These are phyloP conservation scores for Vitis cinerea DNA, from an alignment of 164 flowering plant species.

Conservation along the genomic window DNA sequence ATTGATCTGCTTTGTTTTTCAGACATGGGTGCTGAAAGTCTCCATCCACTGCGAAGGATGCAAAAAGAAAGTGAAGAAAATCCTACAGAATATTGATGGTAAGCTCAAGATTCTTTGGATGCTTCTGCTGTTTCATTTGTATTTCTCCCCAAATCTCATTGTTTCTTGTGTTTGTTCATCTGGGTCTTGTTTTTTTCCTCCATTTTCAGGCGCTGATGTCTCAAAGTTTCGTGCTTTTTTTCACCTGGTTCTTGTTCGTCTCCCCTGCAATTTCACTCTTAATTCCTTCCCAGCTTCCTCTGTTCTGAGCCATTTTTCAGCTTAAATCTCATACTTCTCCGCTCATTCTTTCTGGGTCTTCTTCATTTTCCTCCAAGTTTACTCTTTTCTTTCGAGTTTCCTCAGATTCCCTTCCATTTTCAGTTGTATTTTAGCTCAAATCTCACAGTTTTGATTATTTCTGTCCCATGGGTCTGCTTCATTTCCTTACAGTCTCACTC, in stretches of 20 bases:
- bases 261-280: neutral
- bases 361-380: neutral
- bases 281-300: neutral
- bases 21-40: constrained; percentile 59
- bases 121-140: neutral
- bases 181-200: neutral
- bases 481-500: neutral
- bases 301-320: neutral
- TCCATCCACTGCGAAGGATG: constrained; percentile 71
- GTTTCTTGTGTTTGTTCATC: neutral
- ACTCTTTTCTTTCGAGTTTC: neutral
- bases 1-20: constrained; percentile 10
- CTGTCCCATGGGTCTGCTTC: neutral
- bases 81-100: constrained; percentile 46
- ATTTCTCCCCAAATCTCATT: neutral
- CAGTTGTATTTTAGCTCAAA: neutral
- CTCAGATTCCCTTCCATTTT: neutral
- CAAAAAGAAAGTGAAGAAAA: constrained; percentile 56
- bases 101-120: neutral
- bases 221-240: neutral
- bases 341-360: constrained; percentile 1
- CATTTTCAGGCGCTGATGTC: neutral
- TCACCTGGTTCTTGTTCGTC: neutral
- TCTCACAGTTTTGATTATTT: neutral
- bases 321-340: neutral